Conservation (phyloP, 1,284 basidiomycete species). For the Leccinum fallax region DNA sequence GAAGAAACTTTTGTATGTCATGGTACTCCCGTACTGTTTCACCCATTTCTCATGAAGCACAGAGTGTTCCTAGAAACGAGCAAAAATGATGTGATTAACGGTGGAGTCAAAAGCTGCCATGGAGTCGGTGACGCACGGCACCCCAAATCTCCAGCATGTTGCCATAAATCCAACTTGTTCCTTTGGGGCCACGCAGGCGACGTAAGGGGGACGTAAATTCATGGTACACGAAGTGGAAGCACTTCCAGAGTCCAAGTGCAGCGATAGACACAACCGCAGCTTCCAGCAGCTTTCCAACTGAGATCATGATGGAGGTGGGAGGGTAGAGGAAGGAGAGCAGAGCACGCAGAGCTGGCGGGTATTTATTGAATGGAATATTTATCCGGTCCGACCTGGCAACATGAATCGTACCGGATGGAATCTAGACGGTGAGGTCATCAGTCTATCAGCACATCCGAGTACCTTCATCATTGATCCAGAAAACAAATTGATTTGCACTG, state of each 20-base stretch:
- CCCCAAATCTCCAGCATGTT: conserved; percentile 49
- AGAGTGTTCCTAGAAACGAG: conserved; percentile 35
- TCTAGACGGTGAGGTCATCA: background rate
- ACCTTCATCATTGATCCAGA: too few relatives aligned
- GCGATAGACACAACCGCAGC: conserved; percentile 15
- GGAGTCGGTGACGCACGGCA: conserved; percentile 34
- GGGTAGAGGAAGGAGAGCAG: background rate
- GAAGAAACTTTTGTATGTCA: conserved; percentile 50
- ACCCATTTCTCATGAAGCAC: conserved; percentile 53
- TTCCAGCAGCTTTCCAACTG: conserved; percentile 9
- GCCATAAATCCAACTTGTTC: conserved; percentile 53
- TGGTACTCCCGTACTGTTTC: conserved; percentile 52
- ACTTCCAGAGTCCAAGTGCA: conserved; percentile 37
- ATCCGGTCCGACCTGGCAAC: background rate
- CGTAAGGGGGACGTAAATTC: conserved; percentile 46
- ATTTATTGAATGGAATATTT: background rate
- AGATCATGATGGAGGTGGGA: conserved; percentile 16
- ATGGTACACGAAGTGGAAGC: conserved; percentile 20
- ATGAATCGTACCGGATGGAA: background rate
- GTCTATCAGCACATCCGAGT: too few relatives aligned
- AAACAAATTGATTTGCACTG: too few relatives aligned
- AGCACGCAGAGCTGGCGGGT: background rate
- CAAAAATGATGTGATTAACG: background rate
- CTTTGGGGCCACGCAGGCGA: conserved; percentile 54
- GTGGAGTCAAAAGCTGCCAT: background rate